Base-by-base conservation (phyloP, 257 asterid genomes). In the Nicotiana attenuata region DNA sequence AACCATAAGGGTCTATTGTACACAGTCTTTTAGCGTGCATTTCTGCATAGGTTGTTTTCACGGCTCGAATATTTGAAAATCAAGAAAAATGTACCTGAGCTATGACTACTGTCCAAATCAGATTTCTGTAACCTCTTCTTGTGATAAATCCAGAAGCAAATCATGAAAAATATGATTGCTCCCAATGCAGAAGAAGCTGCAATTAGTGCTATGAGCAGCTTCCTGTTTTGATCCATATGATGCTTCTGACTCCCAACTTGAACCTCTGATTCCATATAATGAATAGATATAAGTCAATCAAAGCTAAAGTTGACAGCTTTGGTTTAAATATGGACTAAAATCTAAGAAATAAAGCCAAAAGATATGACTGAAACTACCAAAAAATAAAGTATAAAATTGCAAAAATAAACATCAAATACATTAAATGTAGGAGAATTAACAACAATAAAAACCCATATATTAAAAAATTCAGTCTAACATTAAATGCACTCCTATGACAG, bases 171-270 rank as follows among this genome's bases (percentile, higher is more conserved):
- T 53, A 87, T 55, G 61, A 89, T 55, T 31, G 86, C 66, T 76
- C 85, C 89, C 45, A 87, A 31, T 80, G 88, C 86, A 52, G 87
- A 13, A 45, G 90, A 87, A 63, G 92, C 90, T 83, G 83, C 84
- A 73, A 84, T 61, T 7, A 88, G 82, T 26, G 92, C 82, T 68
- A 85, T 56, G 77, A 88, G 52, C 86, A 92, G 77, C 82, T 86
- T 91, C 52, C 85, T 63, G 28, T 82, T 87, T 9, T 89, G 83
- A 76, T 41, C 84, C 86, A 80, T 84, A 8, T 38, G 78, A 33
- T 86, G 84, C 26, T 85, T 63, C 76, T 83, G 63, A 59, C 63
- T 78, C 47, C 85, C 89, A 47, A 28, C 84, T 82, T 61, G 82
- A 78, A 38, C 57, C 60, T 87, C 91, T 89, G 87, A 71, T 85